These are phyloP conservation scores for Alectoria sarmentosa DNA, from an alignment of 495 filamentous ascomycete genomes.

Conservation along the genomic window DNA sequence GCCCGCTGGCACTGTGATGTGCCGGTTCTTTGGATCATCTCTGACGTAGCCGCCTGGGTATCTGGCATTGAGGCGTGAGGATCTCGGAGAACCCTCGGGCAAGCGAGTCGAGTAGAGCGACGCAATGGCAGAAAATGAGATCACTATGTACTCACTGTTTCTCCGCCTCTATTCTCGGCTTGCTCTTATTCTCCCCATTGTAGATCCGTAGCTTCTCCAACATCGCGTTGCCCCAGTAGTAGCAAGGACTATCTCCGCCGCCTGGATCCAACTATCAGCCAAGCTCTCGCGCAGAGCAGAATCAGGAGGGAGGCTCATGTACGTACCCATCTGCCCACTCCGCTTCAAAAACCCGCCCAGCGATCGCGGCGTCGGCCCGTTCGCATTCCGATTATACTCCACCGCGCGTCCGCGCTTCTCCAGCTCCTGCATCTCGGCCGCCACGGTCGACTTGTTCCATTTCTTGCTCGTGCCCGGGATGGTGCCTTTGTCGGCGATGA, in stretches of 20 bases:
- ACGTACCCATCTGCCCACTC: conserved; percentile 18
- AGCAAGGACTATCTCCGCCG: conserved; percentile 19
- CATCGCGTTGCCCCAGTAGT: conserved; percentile 23
- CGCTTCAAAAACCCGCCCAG: conserved; percentile 20
- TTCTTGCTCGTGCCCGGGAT: conserved; percentile 22
- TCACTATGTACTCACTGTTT: conserved; percentile 15
- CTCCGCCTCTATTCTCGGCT: conserved; percentile 23
- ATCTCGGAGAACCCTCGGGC: neutral
- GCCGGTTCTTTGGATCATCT: neutral
- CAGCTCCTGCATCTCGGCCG: conserved; percentile 21
- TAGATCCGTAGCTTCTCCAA: conserved; percentile 22
- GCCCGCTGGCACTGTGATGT: neutral
- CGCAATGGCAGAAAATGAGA: neutral
- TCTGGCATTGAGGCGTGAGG: neutral
- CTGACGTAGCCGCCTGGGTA: neutral
- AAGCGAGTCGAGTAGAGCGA: neutral
- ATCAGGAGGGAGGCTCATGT: no score
- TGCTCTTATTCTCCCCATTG: conserved; percentile 24
- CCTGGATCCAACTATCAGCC: neutral
- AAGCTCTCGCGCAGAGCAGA: neutral
- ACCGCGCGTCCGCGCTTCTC: conserved; percentile 15
- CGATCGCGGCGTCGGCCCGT: conserved; percentile 8
- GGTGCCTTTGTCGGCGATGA: conserved; percentile 16
- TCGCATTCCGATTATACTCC: conserved; percentile 16
- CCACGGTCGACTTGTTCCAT: conserved; percentile 22